Evolutionary conservation across 768 basidiomycete species (phyloP).

Genomic region (Lentinula sp.): DNA sequence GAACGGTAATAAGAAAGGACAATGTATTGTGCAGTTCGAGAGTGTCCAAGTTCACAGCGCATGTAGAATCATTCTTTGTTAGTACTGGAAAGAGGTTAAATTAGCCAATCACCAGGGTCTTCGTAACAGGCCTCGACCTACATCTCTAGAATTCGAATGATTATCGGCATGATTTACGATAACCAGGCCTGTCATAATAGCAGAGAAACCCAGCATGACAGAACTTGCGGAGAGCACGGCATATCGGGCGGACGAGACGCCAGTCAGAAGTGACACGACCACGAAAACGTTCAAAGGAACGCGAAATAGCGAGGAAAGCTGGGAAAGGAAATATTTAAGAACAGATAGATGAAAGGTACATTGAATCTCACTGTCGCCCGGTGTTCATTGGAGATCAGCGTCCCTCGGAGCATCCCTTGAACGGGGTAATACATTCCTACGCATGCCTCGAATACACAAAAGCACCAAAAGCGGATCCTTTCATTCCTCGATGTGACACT

Average conservation of each 20-base stretch:
- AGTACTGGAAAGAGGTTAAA: background rate
- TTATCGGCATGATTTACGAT: constrained; percentile 23
- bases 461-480: constrained; percentile 59
- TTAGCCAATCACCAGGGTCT: background rate
- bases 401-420: constrained; percentile 67
- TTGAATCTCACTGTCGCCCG: constrained; percentile 57
- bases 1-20: background rate
- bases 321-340: constrained; percentile 4
- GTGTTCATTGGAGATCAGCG: constrained; percentile 63
- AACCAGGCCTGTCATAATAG: constrained; percentile 37
- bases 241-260: constrained; percentile 58
- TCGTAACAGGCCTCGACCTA: background rate
- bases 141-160: background rate
- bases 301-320: constrained; percentile 68
- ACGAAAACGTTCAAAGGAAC: constrained; percentile 75
- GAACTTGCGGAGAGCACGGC: constrained; percentile 45
- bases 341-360: background rate
- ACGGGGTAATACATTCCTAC: constrained; percentile 79
- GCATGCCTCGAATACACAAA: constrained; percentile 70
- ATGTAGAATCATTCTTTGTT: background rate
- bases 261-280: constrained; percentile 60
- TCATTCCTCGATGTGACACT: constrained; percentile 40
- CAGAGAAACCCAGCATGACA: constrained; percentile 37
- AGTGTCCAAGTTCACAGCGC: background rate
- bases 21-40: too few relatives aligned